Evolutionary conservation across 163 green algal species (phyloP).

Genomic region (Chlamydomonas reinhardtii): DNA sequence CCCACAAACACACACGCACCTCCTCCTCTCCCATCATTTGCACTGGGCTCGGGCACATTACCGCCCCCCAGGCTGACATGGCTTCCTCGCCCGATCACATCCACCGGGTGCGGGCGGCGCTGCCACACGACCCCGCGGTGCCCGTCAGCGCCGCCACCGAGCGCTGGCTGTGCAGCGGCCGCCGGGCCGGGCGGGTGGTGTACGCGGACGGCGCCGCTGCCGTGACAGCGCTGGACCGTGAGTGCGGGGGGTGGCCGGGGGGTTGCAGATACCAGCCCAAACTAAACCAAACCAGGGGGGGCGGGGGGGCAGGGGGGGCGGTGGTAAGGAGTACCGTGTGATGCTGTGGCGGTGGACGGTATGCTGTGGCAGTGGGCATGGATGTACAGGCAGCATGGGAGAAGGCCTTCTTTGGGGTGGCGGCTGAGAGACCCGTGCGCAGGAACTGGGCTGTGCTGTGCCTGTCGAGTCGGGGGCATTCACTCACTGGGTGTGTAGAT

Average conservation of each 20-base stretch:
- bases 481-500: too few species aligned
- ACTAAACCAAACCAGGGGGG: neutral
- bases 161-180: conserved; percentile 55
- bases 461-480: too few species aligned
- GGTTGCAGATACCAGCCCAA: too few species aligned
- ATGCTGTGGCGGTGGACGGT: too few species aligned
- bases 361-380: too few species aligned
- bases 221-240: neutral
- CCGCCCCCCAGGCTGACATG: conserved; percentile 55
- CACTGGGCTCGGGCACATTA: too few species aligned
- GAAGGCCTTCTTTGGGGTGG: too few species aligned
- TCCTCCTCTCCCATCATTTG: too few species aligned
- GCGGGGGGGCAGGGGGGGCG: neutral
- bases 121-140: conserved; percentile 62
- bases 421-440: too few species aligned
- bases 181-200: conserved; percentile 33
- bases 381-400: too few species aligned
- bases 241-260: neutral
- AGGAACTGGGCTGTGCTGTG: too few species aligned
- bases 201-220: conserved; percentile 32
- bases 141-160: conserved; percentile 62
- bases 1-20: too few species aligned
- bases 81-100: conserved; percentile 50
- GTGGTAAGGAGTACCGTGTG: neutral
- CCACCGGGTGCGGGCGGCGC: conserved; percentile 42